Evolutionary conservation across 2,329 filamentous ascomycete genomes (phyloP), one percentile per base, ranked within the genome.

Genomic region (Didymella pomorum): DNA sequence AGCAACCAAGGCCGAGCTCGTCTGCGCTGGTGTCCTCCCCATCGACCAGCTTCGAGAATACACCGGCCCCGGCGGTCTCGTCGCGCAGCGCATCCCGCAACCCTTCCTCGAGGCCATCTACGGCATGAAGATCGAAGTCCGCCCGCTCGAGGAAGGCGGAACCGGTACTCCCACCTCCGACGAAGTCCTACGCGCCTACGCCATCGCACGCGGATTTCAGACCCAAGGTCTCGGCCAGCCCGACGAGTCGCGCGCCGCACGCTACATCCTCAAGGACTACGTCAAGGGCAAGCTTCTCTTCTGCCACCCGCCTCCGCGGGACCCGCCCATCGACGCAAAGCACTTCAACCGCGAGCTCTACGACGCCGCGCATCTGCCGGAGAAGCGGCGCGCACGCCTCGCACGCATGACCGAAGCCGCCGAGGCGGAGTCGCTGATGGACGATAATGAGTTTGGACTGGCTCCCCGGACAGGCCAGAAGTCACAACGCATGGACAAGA

Each of bases 11-110:
- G 95, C 92, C 37, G 95, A 99, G 72, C 86, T 99, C 20, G 95
- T 99, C 10, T 95, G 93, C 78, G 96, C 94, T 73, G 95, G 95
- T 74, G 87, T 99, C 20, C 83, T 99, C 29, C 95, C 95, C 11
- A 99, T 99, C 70, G 95, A 99, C 76, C 95, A 99, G 78, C 84
- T 98, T 68, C 87, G 95, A 62, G 95, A 99, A 75, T 96, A 90
- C 80, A 93, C 88, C 3, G 95, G 95, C 1, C 95, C 95, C 0
- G 89, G 89, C 18, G 88, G 87, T 0, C 84, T 99, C 3, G 90
- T 99, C 26, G 88, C 93, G 1, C 86, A 90, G 58, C 87, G 95
- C 51, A 92, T 99, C 53, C 96, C 95, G 1, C 88, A 95, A 73
- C 80, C 85, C 8, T 98, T 97, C 80, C 81, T 99, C 5, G 95